Evolutionary conservation across 495 filamentous ascomycete genomes (phyloP), one percentile per base, ranked within the genome.

Genomic region (Oleoguttula mirabilis): DNA sequence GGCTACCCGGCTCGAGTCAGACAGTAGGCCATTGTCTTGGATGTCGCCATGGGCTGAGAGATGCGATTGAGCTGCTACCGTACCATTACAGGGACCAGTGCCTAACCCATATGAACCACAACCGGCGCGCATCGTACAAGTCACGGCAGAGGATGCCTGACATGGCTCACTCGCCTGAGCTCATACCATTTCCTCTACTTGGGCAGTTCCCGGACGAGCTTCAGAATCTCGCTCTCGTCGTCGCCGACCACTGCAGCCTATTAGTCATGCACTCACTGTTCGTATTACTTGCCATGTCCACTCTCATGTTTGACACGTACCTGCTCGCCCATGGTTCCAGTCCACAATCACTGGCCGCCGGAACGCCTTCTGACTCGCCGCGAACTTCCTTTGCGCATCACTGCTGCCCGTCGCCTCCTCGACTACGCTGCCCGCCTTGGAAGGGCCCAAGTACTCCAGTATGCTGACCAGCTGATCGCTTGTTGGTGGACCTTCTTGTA

Each of bases 291-390:
- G 32, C 17, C 8, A 41, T 14, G n/a, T 19, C 30, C n/a, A n/a
- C n/a, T n/a, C n/a, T n/a, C n/a, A n/a, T n/a, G n/a, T n/a, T n/a
- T n/a, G n/a, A n/a, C 20, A 47, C 61, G 32, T 59, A 70, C 69
- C 68, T 51, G 77, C 86, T 56, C 73, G 76, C 41, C 90, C 92
- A 63, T 87, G 85, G 47, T 79, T 79, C 92, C 90, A 98, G 61
- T 96, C 90, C 19, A 98, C 92, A 11, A 57, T 75, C 55, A 93
- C 60, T 34, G 92, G 90, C 43, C 77, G 60, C 41, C 75, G 62
- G 61, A 96, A 82, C 40, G 51, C 72, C n/a, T 72, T 68, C 2
- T 53, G 45, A 42, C 63, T 68, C 51, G 69, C 62, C 48, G 50
- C 62, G 42, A 93, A 76, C 62, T 67, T 77, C 68, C 70, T 79